These are phyloP conservation scores for Termitomyces sp. DNA, from an alignment of 768 basidiomycete species.

Conservation along the genomic window DNA sequence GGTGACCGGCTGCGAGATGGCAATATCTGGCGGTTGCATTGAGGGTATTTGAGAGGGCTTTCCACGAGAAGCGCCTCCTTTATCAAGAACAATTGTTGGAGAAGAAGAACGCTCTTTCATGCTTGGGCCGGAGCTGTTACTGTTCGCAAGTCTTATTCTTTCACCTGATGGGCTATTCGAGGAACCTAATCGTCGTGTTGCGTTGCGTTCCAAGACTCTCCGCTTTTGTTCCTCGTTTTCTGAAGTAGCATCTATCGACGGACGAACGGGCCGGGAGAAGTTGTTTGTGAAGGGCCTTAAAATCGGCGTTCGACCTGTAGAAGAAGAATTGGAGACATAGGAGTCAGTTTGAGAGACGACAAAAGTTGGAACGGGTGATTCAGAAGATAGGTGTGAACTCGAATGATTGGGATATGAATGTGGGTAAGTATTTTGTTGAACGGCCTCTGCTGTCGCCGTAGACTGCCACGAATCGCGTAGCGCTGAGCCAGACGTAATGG, in stretches of 20 bases:
- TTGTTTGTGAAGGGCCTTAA: conserved; percentile 44
- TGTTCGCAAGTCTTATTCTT: neutral
- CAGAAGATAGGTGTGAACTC: conserved; percentile 7
- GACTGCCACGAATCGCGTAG: conserved; percentile 40
- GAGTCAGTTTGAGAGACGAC: conserved; percentile 40
- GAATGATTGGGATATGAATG: neutral
- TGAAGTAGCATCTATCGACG: conserved; percentile 27
- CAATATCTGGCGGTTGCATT: neutral
- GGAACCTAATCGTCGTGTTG: conserved; percentile 28
- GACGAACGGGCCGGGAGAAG: conserved; percentile 61
- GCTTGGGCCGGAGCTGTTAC: neutral
- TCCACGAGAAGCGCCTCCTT: neutral
- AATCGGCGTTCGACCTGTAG: conserved; percentile 36
- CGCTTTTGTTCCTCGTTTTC: conserved; percentile 40
- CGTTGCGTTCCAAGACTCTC: conserved; percentile 57
- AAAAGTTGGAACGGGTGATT: conserved; percentile 40
- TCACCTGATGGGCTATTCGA: conserved; percentile 12
- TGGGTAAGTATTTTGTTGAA: neutral
- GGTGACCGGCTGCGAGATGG: conserved; percentile 6
- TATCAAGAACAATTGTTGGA: neutral
- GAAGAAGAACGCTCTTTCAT: neutral
- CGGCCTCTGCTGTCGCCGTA: conserved; percentile 11
- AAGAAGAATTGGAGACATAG: conserved; percentile 14
- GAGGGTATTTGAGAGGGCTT: conserved; percentile 3
- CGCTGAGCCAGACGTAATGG: conserved; percentile 19